Base-by-base conservation (phyloP, 2,329 filamentous ascomycete genomes). In the Didymella pinodella region DNA sequence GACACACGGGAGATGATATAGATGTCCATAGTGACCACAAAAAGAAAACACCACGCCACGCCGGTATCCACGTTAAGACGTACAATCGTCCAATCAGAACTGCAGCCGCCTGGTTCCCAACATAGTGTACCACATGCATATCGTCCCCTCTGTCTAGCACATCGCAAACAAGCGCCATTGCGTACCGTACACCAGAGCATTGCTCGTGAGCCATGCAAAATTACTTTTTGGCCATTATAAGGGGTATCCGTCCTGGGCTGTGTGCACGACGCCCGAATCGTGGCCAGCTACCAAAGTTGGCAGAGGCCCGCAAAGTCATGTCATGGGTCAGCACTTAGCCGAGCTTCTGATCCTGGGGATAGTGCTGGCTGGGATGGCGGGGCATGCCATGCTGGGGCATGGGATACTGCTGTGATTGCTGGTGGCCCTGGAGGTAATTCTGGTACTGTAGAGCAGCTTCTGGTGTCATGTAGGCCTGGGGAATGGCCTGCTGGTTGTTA, bases 311-410 rank as follows among this genome's bases (percentile, higher is more conserved):
- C 56, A 59, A 56, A 66, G 63, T 69, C 66, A 66, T 67, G 68
- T 58, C 41, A 44, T 44, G 40, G 40, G 25, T 44, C 41, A 28
- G 41, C 41, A 51, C 65, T 70, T 74, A 78, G 54, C 73, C 75
- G 54, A 77, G 72, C 67, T 77, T 77, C 65, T 77, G 75, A 56
- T 78, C 75, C 51, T 93, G 91, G 66, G 91, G 90, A 71, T 91
- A 89, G 80, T 92, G 91, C 72, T 92, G 90, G 51, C 74, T 74
- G 32, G 76, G 76, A 62, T 78, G 76, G 59, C 74, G 75, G 57
- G 90, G 89, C 85, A 95, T 91, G 69, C 90, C 88, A 64, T 86
- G 84, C 75, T 91, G 89, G 53, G 90, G 90, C 88, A 96, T 92
- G 50, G 86, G 88, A 71, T 93, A 93, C 72, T 89, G 90, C 72